phyloP scores from a whole-genome alignment of 257 asterid genomes.

The Salvia hispanica region DNA sequence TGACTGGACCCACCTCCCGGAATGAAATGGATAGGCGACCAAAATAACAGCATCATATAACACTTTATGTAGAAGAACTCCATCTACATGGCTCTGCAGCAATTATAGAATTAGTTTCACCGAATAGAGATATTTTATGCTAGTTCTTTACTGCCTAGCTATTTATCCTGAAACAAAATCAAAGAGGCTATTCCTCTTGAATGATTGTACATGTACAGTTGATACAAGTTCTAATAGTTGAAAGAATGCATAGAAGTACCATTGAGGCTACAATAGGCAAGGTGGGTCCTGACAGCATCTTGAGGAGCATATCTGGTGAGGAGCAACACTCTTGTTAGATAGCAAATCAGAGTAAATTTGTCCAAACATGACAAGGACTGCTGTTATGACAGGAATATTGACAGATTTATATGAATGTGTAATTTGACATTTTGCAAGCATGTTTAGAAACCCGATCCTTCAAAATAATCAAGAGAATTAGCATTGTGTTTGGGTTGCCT shows the following conservation, averaged over 20 bases:
- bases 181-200: slow-evolving; percentile 16
- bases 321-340: slow-evolving; percentile 40
- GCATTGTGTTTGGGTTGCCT: neutral
- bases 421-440: slow-evolving; percentile 7
- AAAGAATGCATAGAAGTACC: slow-evolving; percentile 47
- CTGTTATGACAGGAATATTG: slow-evolving; percentile 18
- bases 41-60: slow-evolving; percentile 66
- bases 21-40: slow-evolving; percentile 54
- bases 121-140: slow-evolving; percentile 8
- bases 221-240: slow-evolving; percentile 19
- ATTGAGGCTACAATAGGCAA: slow-evolving; percentile 53
- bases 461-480: slow-evolving; percentile 16
- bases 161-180: slow-evolving; percentile 10
- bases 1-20: slow-evolving; percentile 53
- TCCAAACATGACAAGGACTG: slow-evolving; percentile 18
- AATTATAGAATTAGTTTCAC: slow-evolving; percentile 30
- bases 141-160: slow-evolving; percentile 16
- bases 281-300: slow-evolving; percentile 61
- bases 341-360: slow-evolving; percentile 21
- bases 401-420: slow-evolving; percentile 16
- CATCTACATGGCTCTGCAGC: slow-evolving; percentile 61
- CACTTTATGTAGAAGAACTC: slow-evolving; percentile 46
- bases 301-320: slow-evolving; percentile 71
- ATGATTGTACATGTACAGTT: slow-evolving; percentile 11
- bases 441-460: neutral